Conservation (phyloP, 2,329 filamentous ascomycete species). For the Neopestalotiopsis sp. region DNA sequence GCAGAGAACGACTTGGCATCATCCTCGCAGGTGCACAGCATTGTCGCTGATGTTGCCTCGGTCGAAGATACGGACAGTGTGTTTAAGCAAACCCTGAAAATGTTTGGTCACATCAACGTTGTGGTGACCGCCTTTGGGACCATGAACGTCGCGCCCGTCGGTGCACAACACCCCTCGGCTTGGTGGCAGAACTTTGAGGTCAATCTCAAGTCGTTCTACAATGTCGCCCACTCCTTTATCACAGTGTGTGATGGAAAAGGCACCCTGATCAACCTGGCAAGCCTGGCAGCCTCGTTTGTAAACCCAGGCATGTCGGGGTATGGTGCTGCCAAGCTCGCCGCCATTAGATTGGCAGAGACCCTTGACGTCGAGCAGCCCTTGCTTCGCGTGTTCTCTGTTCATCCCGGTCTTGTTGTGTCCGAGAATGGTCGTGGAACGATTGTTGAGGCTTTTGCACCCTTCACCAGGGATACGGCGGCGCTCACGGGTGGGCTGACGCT, state of each 20-base stretch:
- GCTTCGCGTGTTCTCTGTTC: conserved; percentile 28
- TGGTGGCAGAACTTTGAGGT: conserved; percentile 55
- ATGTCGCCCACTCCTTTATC: neutral
- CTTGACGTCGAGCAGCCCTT: conserved; percentile 30
- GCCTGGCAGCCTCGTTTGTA: conserved; percentile 28
- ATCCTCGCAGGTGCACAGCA: neutral
- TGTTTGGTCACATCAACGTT: conserved; percentile 39
- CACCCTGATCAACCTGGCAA: conserved; percentile 32
- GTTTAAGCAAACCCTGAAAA: neutral
- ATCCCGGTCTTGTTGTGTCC: conserved; percentile 33
- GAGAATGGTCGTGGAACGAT: conserved; percentile 27
- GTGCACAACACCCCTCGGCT: neutral
- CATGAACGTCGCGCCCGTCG: conserved; percentile 14
- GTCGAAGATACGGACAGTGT: neutral
- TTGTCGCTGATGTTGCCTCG: neutral
- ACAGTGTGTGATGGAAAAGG: conserved; percentile 23
- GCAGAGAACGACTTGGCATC: neutral
- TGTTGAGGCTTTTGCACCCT: conserved; percentile 28
- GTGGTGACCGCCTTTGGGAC: conserved; percentile 48
- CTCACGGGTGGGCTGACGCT: conserved; percentile 38
- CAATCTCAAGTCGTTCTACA: conserved; percentile 54
- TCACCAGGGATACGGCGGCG: conserved; percentile 36
- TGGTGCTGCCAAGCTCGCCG: conserved; percentile 28
- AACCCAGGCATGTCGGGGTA: conserved; percentile 30
- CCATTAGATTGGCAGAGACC: conserved; percentile 32